Percentiles rank a stretch among this genome's conserved stretches.
Conservation (phyloP, 176 grass and related monocot species). For the Echinochloa phyllopogon region DNA sequence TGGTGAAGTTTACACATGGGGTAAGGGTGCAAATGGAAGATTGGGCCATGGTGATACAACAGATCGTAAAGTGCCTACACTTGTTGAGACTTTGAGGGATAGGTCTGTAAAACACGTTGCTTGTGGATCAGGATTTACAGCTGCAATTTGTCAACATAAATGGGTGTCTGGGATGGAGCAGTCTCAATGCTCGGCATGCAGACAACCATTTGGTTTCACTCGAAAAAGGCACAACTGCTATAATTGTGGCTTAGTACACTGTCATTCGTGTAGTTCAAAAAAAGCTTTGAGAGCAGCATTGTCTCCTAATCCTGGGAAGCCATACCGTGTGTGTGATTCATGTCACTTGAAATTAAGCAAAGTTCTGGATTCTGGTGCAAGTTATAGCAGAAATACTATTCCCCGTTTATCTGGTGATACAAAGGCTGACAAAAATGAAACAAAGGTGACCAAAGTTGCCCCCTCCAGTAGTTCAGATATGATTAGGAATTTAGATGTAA, state of each 20-base stretch:
- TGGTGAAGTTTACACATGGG: conserved; percentile 98
- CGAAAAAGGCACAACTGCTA: conserved; percentile 97
- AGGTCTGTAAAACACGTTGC: conserved; percentile 80
- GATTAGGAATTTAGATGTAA: conserved; percentile 84
- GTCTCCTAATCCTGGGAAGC: conserved; percentile 93
- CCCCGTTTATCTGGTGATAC: conserved; percentile 46
- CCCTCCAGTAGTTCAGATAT: conserved; percentile 71
- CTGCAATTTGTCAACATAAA: conserved; percentile 93
- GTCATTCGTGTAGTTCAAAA: conserved; percentile 90
- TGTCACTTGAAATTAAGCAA: conserved; percentile 88
- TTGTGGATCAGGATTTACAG: conserved; percentile 91
- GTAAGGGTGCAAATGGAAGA: conserved; percentile 92
- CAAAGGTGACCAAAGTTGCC: conserved; percentile 48
- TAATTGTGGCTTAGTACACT: conserved; percentile 96
- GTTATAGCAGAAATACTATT: conserved; percentile 40
- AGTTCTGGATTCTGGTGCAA: conserved; percentile 69
- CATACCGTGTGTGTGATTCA: conserved; percentile 93
- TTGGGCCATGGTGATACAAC: conserved; percentile 80
- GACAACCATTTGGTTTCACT: conserved; percentile 97
- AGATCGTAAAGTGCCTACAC: conserved; percentile 80
- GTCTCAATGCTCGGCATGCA: conserved; percentile 88
- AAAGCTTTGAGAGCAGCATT: conserved; percentile 87
- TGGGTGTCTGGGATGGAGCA: conserved; percentile 95
- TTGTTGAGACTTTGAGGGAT: conserved; percentile 90
- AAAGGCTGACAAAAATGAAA: conserved; percentile 55